A percentile compares a stretch with the other conserved stretches of the same genome.
phyloP scores from a whole-genome alignment of 1,284 basidiomycete species.

The Schizopora paradoxa region DNA sequence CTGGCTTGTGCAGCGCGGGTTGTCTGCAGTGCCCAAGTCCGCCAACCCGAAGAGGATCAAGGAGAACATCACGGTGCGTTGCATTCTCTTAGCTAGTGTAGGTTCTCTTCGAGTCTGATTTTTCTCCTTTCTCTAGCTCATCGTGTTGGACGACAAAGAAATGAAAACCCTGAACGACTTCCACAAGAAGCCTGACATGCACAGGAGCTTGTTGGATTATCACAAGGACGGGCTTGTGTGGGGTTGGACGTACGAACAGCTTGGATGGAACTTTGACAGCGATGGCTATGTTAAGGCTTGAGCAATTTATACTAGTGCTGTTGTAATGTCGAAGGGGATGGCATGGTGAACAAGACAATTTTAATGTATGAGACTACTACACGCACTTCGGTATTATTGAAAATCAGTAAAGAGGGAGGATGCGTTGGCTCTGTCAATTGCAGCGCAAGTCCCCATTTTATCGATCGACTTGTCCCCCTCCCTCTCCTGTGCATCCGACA shows the following conservation, averaged over 20 bases:
- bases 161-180: slow-evolving; percentile 32
- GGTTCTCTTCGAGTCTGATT: neutral
- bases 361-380: too few relatives aligned
- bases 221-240: slow-evolving; percentile 34
- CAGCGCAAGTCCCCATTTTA: too few relatives aligned
- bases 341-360: too few relatives aligned
- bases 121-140: slow-evolving; percentile 22
- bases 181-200: slow-evolving; percentile 42
- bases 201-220: slow-evolving; percentile 36
- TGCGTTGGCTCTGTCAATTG: too few relatives aligned
- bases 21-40: slow-evolving; percentile 42
- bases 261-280: slow-evolving; percentile 43
- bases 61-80: slow-evolving; percentile 34
- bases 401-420: too few relatives aligned
- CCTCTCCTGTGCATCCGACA: too few relatives aligned
- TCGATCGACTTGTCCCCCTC: too few relatives aligned
- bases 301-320: too few relatives aligned
- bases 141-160: slow-evolving; percentile 26
- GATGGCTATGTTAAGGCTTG: slow-evolving; percentile 38
- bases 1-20: slow-evolving; percentile 44
- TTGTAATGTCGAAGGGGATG: too few relatives aligned
- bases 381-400: too few relatives aligned
- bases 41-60: slow-evolving; percentile 35
- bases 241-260: slow-evolving; percentile 45
- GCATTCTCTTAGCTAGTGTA: neutral